These are phyloP conservation scores for Paramyrothecium roridum DNA, from an alignment of 2,329 filamentous ascomycete species.

Conservation along the genomic window DNA sequence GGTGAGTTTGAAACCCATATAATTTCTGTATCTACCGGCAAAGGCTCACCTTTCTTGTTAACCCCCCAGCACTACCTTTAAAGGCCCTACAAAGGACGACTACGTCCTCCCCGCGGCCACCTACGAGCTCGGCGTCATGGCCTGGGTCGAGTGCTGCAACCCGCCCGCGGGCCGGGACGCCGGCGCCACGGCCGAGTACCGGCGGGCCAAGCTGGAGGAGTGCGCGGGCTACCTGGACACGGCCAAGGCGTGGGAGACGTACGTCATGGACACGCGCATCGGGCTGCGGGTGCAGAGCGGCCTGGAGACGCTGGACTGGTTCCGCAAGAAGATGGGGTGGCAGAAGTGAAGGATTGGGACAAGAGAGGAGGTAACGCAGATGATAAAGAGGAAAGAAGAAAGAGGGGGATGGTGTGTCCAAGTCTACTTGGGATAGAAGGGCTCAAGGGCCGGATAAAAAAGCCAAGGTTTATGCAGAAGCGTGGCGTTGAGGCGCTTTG, in stretches of 20 bases:
- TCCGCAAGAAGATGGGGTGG: slow-evolving; percentile 39
- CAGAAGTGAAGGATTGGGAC: neutral
- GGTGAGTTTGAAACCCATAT: slow-evolving; percentile 34
- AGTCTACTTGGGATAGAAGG: too few relatives aligned
- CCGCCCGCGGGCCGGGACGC: slow-evolving; percentile 24
- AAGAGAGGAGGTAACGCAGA: too few relatives aligned
- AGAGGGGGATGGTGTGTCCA: too few relatives aligned
- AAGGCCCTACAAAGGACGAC: slow-evolving; percentile 61
- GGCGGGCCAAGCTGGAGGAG: slow-evolving; percentile 50
- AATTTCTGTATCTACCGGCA: too few relatives aligned
- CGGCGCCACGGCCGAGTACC: slow-evolving; percentile 31
- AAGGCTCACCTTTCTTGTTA: too few relatives aligned
- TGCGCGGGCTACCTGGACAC: slow-evolving; percentile 65
- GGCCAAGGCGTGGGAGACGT: slow-evolving; percentile 67
- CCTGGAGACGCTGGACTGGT: slow-evolving; percentile 61
- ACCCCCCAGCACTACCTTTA: slow-evolving; percentile 47
- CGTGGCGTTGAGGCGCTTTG: neutral
- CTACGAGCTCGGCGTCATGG: slow-evolving; percentile 81
- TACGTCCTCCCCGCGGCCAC: slow-evolving; percentile 71
- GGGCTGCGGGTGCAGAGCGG: slow-evolving; percentile 71
- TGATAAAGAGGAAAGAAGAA: too few relatives aligned
- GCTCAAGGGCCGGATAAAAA: too few relatives aligned
- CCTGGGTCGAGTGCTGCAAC: slow-evolving; percentile 67
- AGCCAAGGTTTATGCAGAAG: neutral
- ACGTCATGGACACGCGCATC: slow-evolving; percentile 70